Evolutionary conservation across 495 filamentous ascomycete species (phyloP), one percentile per base, ranked within the genome.

Genomic region (Hypomontagnella monticulosa): DNA sequence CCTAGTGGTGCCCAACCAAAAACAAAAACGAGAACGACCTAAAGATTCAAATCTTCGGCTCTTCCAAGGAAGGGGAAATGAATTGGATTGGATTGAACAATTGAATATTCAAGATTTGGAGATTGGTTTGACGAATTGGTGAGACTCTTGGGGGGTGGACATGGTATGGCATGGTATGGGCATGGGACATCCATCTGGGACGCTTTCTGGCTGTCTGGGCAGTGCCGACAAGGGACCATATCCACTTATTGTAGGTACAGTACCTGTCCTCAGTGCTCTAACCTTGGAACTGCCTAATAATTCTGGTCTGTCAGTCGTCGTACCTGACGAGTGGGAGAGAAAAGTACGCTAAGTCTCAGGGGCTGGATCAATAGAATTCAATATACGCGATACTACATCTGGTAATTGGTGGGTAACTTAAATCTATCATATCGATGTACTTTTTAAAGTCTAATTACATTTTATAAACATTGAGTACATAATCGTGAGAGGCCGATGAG

Each of bases 311-410:
- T 47, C 56, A 36, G 34, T 42, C 38, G 38, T 46, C 34, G 59
- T 59, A 42, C 62, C 62, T 65, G 55, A 54, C 62, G 72, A 78
- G 74, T 77, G 53, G 58, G 71, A 27, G 6, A 3, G 23, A 48
- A 57, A 71, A 71, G 69, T 77, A 71, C 73, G 75, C 72, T 77
- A 80, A 73, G 72, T 74, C 64, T 61, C 49, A 70, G 62, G 62
- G 62, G 62, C 30, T 59, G 43, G 30, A 32, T 33, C 16, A 32
- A 32, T 38, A 53, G 34, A 33, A 27, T 27, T 6, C 23, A 27
- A 27, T 27, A 27, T n/a, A n/a, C n/a, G n/a, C n/a, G n/a, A n/a
- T n/a, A n/a, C n/a, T n/a, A n/a, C n/a, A n/a, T n/a, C n/a, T n/a
- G n/a, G n/a, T n/a, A n/a, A n/a, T n/a, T n/a, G n/a, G n/a, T n/a